phyloP scores from a whole-genome alignment of 495 filamentous ascomycete genomes.

The Trichoderma parareesei region DNA sequence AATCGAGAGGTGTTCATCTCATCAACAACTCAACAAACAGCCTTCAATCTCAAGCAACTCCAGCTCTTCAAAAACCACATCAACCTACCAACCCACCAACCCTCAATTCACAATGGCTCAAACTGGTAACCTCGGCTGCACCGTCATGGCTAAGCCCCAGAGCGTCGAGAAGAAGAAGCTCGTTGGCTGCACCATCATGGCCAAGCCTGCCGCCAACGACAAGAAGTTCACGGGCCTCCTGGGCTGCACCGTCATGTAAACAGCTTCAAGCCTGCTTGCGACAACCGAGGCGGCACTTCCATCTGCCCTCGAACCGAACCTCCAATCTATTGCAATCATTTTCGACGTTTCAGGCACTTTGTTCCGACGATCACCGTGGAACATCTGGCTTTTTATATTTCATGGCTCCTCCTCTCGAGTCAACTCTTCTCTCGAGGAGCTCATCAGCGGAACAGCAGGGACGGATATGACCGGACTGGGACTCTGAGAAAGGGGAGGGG shows the following conservation, averaged over 20 bases:
- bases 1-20: no score
- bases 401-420: no score
- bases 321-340: background rate
- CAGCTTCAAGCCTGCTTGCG: background rate
- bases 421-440: no score
- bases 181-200: background rate
- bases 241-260: constrained; percentile 5
- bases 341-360: no score
- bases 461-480: no score
- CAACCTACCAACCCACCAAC: background rate
- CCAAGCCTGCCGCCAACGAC: background rate
- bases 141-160: background rate
- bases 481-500: no score
- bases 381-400: no score
- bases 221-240: background rate
- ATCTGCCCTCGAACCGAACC: background rate
- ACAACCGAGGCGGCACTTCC: background rate
- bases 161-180: background rate
- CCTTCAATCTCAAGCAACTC: no score
- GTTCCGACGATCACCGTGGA: no score
- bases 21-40: no score
- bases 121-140: background rate
- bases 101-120: background rate
- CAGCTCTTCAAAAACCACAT: no score
- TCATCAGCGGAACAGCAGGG: no score